phyloP scores from a whole-genome alignment of 208 protist species.

The Wallacemonas sp. region DNA sequence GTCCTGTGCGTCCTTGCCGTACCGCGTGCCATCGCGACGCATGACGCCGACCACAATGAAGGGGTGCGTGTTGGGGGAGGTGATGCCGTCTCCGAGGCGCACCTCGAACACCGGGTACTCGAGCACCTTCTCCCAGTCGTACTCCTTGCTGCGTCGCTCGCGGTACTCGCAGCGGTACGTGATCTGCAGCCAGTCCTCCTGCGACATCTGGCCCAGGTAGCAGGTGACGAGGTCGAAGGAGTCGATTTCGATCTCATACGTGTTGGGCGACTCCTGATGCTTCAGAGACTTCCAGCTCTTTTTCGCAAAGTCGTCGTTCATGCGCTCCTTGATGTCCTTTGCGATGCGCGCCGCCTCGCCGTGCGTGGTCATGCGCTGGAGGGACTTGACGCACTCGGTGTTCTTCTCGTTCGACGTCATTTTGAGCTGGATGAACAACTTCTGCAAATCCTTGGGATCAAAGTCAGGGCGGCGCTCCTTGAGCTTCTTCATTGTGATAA shows the following conservation, averaged over 20 bases:
- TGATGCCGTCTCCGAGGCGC: conserved; percentile 79
- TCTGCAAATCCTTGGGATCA: conserved; percentile 58
- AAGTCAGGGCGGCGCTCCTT: conserved; percentile 86
- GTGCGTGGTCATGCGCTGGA: conserved; percentile 89
- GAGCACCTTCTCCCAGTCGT: conserved; percentile 72
- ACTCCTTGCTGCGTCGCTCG: conserved; percentile 51
- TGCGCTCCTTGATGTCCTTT: conserved; percentile 72
- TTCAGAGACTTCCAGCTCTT: conserved; percentile 89
- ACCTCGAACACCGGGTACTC: conserved; percentile 92
- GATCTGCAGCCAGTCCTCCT: conserved; percentile 91
- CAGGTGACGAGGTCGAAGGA: conserved; percentile 84
- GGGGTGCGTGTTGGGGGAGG: conserved; percentile 65
- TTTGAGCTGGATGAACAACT: conserved; percentile 80
- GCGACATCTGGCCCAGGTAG: conserved; percentile 91
- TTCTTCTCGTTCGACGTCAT: conserved; percentile 62
- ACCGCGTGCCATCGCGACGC: conserved; percentile 85
- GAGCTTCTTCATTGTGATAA: conserved; percentile 89
- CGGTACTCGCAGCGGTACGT: conserved; percentile 86
- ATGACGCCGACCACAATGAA: conserved; percentile 91
- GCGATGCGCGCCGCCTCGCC: conserved; percentile 82
- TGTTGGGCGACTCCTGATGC: conserved; percentile 55
- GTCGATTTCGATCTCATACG: conserved; percentile 87
- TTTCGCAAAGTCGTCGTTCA: conserved; percentile 87
- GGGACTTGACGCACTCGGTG: conserved; percentile 55
- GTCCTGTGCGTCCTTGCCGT: conserved; percentile 90